phyloP scores from a whole-genome alignment of 2,329 filamentous ascomycete genomes.

The Exophiala calicioides region DNA sequence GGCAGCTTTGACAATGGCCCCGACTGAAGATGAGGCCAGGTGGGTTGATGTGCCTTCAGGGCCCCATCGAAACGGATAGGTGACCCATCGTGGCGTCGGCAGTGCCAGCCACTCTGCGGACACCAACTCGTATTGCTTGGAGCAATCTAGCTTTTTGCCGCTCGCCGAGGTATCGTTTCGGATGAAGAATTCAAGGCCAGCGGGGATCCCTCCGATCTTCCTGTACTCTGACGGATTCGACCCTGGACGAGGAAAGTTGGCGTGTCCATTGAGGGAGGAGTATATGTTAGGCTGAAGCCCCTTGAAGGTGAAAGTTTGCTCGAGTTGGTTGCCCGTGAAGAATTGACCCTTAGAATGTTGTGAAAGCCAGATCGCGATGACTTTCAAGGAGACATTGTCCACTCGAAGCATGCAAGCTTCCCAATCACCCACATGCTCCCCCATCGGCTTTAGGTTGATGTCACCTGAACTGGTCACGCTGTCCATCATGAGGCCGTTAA shows the following conservation, averaged over 20 bases:
- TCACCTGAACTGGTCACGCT: conserved; percentile 15
- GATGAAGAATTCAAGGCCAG: conserved; percentile 17
- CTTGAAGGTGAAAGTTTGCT: conserved; percentile 7
- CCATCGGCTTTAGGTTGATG: conserved; percentile 14
- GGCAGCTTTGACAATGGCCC: conserved; percentile 10
- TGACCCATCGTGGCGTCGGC: conserved; percentile 8
- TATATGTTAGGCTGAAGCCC: conserved; percentile 17
- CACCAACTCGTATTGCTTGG: conserved; percentile 18
- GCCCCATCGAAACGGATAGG: conserved; percentile 19
- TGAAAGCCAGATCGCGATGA: conserved; percentile 16
- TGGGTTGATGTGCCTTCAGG: conserved; percentile 18
- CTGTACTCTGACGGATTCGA: conserved; percentile 13
- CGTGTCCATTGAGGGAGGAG: conserved; percentile 15
- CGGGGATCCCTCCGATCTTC: conserved; percentile 19
- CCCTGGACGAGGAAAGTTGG: conserved; percentile 6
- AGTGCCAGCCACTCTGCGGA: conserved; percentile 11
- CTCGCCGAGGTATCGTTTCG: conserved; percentile 16
- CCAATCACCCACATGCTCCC: conserved; percentile 20
- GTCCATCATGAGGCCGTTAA: conserved; percentile 16
- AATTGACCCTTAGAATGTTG: conserved; percentile 17
- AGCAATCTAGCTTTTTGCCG: conserved; percentile 11
- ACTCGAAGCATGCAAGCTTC: conserved; percentile 19
- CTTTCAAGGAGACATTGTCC: conserved; percentile 11
- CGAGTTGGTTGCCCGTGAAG: conserved; percentile 11
- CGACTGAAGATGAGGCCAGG: conserved; percentile 6